Evolutionary conservation across 257 asterid genomes (phyloP), one percentile per base, ranked within the genome.

Genomic region (Nicotiana attenuata): DNA sequence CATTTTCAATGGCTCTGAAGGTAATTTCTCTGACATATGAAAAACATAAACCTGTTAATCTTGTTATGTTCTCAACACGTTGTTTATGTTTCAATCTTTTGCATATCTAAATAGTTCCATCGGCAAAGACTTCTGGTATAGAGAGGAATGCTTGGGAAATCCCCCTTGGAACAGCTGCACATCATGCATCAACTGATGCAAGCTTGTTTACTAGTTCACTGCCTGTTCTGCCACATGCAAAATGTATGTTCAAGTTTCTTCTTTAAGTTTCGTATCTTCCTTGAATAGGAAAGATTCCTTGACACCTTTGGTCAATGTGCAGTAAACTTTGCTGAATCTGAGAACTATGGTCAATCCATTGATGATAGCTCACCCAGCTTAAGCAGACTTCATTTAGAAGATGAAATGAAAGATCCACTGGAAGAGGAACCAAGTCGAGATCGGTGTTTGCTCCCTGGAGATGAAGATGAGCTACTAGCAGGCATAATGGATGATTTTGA

Each of bases 401-500:
- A 85, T 80, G 92, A 87, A 65, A 86, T 55, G 29, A 90, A 90
- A 87, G 91, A 91, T 87, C 88, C 85, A 10, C 87, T 88, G 29
- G 95, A 90, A 69, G 92, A 86, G 78, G 85, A 88, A 69, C 89
- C 90, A 31, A 84, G 82, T 86, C 77, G 68, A 17, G 67, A 76
- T 31, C 90, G 92, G 66, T 86, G 80, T 83, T 89, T 94, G 84
- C 97, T 96, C 71, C 99, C 99, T 26, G 99, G 92, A 53, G 94
- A 96, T 80, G 99, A 96, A 88, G 94, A 91, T 28, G 99, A 94
- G 86, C 92, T 96, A 80, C 87, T 96, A 55, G 97, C 98, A 80
- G 99, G 99, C 60, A 84, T 94, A 65, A 85, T 88, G 88, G 97
- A 94, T 83, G 99, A 93, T 84, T 94, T 94, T 84, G 98, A 94